Evolutionary conservation across 2,329 filamentous ascomycete genomes (phyloP).

Genomic region (Neonectria hederae): DNA sequence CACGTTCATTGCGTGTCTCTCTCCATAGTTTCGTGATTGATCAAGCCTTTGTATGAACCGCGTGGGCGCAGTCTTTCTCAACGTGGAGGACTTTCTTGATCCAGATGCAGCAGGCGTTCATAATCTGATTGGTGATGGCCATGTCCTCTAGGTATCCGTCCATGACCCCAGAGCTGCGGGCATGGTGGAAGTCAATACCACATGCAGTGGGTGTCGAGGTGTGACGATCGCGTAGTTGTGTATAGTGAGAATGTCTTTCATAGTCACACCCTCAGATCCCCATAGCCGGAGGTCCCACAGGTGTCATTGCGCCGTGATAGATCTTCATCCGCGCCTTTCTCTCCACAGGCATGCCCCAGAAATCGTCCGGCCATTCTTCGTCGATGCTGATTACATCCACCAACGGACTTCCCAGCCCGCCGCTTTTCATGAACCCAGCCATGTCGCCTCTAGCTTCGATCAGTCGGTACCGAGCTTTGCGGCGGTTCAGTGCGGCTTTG

Average conservation of each 20-base stretch:
- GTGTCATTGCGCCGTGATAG: background rate
- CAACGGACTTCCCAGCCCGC: conserved; percentile 37
- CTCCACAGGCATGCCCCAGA: conserved; percentile 24
- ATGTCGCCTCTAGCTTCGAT: background rate
- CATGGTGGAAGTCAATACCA: background rate
- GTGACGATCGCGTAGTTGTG: background rate
- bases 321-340: conserved; percentile 20
- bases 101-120: background rate
- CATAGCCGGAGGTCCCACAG: background rate
- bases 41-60: background rate
- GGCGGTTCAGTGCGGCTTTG: conserved; percentile 6
- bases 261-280: background rate
- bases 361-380: conserved; percentile 24
- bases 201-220: background rate
- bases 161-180: background rate
- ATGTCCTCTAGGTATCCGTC: no score
- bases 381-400: conserved; percentile 26
- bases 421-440: conserved; percentile 30
- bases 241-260: background rate
- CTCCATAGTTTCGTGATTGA: background rate
- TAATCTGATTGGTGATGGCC: background rate
- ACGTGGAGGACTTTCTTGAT: background rate
- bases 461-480: conserved; percentile 9
- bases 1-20: background rate
- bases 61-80: background rate